A percentile compares a stretch with the other conserved stretches of the same genome.
Conservation (phyloP, 805 yeast species). For the Myxozyma monticola region DNA sequence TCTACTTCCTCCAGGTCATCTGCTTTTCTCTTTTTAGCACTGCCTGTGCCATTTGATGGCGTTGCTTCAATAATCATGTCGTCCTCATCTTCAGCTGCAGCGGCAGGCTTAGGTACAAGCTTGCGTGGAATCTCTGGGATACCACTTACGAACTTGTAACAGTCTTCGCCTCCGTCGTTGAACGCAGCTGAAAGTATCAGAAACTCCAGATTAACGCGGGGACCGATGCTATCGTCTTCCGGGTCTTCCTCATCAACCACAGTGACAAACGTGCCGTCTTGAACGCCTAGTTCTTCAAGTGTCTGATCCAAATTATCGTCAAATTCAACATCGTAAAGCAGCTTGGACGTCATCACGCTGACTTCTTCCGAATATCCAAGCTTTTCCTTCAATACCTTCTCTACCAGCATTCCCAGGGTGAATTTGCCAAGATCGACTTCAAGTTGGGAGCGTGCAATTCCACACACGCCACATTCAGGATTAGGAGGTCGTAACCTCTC, state of each 20-base stretch:
- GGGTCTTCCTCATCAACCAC: conserved; percentile 83
- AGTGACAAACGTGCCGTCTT: conserved; percentile 61
- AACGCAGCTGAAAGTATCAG: neutral
- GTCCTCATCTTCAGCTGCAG: conserved; percentile 1
- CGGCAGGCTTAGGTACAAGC: conserved; percentile 4
- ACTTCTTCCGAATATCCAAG: conserved; percentile 58
- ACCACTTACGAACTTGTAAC: no score
- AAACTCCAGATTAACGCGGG: conserved; percentile 48
- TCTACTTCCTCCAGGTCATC: conserved; percentile 11
- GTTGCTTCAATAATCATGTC: neutral
- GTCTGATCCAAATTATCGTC: conserved; percentile 66
- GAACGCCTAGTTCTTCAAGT: conserved; percentile 55
- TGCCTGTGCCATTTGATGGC: no score
- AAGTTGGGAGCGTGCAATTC: conserved; percentile 38
- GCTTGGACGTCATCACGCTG: conserved; percentile 59
- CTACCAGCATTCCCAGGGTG: conserved; percentile 56
- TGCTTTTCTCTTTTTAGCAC: conserved; percentile 24
- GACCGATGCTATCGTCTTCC: conserved; percentile 46
- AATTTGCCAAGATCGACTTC: conserved; percentile 31
- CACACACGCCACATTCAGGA: conserved; percentile 62
- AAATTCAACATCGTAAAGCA: conserved; percentile 83
- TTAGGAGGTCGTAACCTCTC: conserved; percentile 65
- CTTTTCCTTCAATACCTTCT: conserved; percentile 45
- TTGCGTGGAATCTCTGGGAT: conserved; percentile 25
- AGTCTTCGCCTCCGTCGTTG: conserved; percentile 1